phyloP scores from a whole-genome alignment of 129 eudicot species.

The Dittrichia graveolens region DNA sequence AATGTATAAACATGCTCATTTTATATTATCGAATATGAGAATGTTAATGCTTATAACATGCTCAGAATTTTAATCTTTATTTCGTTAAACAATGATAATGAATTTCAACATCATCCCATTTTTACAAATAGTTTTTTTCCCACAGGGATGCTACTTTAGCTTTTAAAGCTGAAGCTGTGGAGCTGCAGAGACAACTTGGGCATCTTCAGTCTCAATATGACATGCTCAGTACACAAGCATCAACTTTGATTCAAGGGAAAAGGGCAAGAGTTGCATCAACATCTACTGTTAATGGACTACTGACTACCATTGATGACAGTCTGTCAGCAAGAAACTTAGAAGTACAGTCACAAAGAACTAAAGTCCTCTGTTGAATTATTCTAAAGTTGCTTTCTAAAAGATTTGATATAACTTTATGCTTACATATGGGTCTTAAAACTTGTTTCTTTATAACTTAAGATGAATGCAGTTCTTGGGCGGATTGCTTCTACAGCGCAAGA shows the following conservation, averaged over 20 bases:
- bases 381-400: conserved; percentile 17
- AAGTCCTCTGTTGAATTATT: not conserved
- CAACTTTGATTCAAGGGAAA: conserved; percentile 86
- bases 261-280: conserved; percentile 95
- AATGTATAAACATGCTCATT: not conserved
- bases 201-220: conserved; percentile 82
- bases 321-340: conserved; percentile 88
- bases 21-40: not conserved
- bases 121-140: not conserved
- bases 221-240: conserved; percentile 89
- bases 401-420: conserved; percentile 3
- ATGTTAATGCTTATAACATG: not conserved
- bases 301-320: conserved; percentile 71
- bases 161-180: conserved; percentile 78
- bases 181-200: conserved; percentile 89
- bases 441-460: conserved; percentile 48
- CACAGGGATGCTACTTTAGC: conserved; percentile 85
- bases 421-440: conserved; percentile 16
- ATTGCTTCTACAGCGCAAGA: conserved; percentile 92
- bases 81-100: not conserved
- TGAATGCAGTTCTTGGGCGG: conserved; percentile 97
- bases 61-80: not conserved
- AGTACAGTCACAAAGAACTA: conserved; percentile 39
- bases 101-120: conserved; percentile 6
- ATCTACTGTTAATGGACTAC: conserved; percentile 75